Evolutionary conservation across 2,329 filamentous ascomycete species (phyloP).

Genomic region (Xylariales sp.): DNA sequence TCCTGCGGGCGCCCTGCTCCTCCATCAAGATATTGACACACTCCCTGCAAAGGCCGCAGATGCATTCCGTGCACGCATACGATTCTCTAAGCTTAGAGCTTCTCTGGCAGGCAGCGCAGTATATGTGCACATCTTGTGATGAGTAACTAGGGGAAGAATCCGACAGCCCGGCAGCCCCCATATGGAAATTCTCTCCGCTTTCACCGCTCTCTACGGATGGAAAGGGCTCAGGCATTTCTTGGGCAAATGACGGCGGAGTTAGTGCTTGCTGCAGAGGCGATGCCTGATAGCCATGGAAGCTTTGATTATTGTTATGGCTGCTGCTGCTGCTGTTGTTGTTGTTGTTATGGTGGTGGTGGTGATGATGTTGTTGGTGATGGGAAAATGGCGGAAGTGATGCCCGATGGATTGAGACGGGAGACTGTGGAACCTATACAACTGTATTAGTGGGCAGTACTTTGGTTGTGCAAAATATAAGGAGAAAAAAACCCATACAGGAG

Average conservation of each 20-base stretch:
- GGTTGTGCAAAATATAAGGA: too few relatives aligned
- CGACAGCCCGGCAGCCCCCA: conserved; percentile 59
- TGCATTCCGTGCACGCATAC: conserved; percentile 94
- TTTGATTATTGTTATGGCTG: conserved; percentile 49
- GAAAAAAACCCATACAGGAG: too few relatives aligned
- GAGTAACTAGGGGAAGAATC: conserved; percentile 71
- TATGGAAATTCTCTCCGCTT: conserved; percentile 69
- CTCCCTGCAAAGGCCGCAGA: conserved; percentile 84
- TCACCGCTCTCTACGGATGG: conserved; percentile 81
- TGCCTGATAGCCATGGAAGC: conserved; percentile 72
- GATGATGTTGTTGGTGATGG: conserved; percentile 60
- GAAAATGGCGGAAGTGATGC: conserved; percentile 60
- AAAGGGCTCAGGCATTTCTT: conserved; percentile 71
- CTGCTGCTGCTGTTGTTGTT: too few relatives aligned
- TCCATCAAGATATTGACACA: conserved; percentile 79
- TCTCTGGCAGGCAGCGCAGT: conserved; percentile 82
- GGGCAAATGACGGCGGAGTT: conserved; percentile 72
- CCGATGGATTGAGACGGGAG: too few relatives aligned
- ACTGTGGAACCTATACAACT: too few relatives aligned
- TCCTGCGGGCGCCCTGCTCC: conserved; percentile 70
- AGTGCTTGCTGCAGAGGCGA: conserved; percentile 88
- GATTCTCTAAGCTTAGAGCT: conserved; percentile 75
- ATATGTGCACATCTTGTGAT: conserved; percentile 78
- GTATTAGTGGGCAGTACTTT: too few relatives aligned
- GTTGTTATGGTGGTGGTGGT: conserved; percentile 50